phyloP scores from a whole-genome alignment of 2,329 filamentous ascomycete genomes.

The Penicillium sp. region DNA sequence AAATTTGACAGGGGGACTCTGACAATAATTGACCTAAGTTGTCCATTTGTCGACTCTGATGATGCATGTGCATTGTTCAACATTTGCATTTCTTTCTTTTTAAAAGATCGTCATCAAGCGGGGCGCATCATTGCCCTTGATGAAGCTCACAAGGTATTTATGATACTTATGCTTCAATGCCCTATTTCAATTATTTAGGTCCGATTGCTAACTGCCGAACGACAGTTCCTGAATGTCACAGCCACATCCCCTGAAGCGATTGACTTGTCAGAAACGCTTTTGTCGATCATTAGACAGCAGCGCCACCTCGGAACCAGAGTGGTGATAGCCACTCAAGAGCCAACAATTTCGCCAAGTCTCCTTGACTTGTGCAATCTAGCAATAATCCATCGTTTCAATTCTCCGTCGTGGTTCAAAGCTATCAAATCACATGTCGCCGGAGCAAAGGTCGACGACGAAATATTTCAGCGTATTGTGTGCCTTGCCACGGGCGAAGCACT shows the following conservation, averaged over 20 bases:
- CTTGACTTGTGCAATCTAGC: conserved; percentile 74
- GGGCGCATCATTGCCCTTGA: conserved; percentile 72
- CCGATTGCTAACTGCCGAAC: no score
- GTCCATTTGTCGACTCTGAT: conserved; percentile 69
- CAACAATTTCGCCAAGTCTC: conserved; percentile 69
- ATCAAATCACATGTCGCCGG: conserved; percentile 56
- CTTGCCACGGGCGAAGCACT: no score
- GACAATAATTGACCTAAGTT: conserved; percentile 73
- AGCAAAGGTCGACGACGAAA: no score
- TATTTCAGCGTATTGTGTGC: no score
- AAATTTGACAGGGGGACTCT: conserved; percentile 54
- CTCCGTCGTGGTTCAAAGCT: conserved; percentile 64
- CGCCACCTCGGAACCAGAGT: conserved; percentile 70
- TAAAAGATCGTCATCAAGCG: conserved; percentile 56
- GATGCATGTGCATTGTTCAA: conserved; percentile 74
- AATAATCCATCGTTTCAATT: conserved; percentile 73
- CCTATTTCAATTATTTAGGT: no score
- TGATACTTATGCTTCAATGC: no score
- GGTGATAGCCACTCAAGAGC: conserved; percentile 77
- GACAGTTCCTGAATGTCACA: conserved; percentile 25
- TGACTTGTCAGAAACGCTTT: conserved; percentile 64
- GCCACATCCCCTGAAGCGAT: conserved; percentile 60
- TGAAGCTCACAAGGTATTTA: conserved; percentile 71
- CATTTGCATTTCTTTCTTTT: conserved; percentile 69
- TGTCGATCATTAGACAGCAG: conserved; percentile 69